phyloP scores from a whole-genome alignment of 495 filamentous ascomycete genomes.

The Penicillium paxilli region DNA sequence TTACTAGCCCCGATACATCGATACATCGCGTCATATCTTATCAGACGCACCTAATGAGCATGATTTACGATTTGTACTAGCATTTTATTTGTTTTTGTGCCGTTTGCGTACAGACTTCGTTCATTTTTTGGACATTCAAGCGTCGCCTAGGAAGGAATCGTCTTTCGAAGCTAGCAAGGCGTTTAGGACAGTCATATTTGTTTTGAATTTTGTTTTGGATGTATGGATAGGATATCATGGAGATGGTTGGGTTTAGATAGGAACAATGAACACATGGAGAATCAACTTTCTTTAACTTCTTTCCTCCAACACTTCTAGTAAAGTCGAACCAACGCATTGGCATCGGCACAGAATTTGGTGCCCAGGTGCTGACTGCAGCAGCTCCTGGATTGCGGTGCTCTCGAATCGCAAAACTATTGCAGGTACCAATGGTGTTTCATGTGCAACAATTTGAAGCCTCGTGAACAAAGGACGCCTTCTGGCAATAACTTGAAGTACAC shows the following conservation, averaged over 20 bases:
- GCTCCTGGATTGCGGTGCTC: no score
- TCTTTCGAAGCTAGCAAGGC: slow-evolving; percentile 1
- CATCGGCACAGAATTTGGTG: no score
- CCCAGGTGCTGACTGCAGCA: no score
- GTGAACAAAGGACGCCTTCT: no score
- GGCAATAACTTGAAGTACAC: no score
- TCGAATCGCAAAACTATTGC: no score
- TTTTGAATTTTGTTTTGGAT: neutral
- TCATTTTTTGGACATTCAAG: neutral
- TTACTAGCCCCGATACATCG: neutral
- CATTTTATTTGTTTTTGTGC: slow-evolving; percentile 1
- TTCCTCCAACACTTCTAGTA: no score
- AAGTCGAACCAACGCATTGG: no score
- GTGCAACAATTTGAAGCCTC: no score
- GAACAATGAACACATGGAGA: neutral
- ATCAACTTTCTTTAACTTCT: neutral
- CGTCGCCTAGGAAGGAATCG: neutral
- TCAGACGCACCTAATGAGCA: slow-evolving; percentile 11
- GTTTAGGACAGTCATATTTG: neutral
- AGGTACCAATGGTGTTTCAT: no score
- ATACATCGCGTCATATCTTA: neutral
- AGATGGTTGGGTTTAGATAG: neutral
- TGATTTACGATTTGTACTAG: slow-evolving; percentile 23
- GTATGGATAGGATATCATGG: neutral
- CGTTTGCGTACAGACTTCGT: neutral